Evolutionary conservation across 2,329 filamentous ascomycete species (phyloP).

Genomic region (Pseudogymnoascus sp.): DNA sequence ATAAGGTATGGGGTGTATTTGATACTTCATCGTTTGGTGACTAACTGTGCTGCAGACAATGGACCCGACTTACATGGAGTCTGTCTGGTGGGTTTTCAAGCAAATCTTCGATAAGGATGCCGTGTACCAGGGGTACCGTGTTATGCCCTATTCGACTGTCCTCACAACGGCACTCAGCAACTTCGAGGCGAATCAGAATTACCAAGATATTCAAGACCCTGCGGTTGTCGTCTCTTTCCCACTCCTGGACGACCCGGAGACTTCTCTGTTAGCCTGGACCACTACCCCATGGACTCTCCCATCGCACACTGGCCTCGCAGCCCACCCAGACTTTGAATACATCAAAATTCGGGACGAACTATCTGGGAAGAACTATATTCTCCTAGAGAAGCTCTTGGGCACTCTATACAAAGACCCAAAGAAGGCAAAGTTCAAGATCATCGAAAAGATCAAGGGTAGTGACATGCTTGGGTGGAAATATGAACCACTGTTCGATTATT

Average conservation of each 20-base stretch:
- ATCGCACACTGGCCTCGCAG: constrained; percentile 69
- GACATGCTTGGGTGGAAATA: constrained; percentile 87
- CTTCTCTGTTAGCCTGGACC: constrained; percentile 76
- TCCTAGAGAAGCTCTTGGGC: constrained; percentile 71
- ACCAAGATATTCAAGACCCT: constrained; percentile 86
- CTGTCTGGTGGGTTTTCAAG: constrained; percentile 95
- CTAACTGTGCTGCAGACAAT: constrained; percentile 54
- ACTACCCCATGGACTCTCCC: constrained; percentile 84
- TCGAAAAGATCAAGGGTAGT: constrained; percentile 71
- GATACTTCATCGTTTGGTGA: not conserved
- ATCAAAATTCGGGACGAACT: constrained; percentile 77
- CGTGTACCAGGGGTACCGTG: constrained; percentile 82
- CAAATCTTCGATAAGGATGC: constrained; percentile 81
- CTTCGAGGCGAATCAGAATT: constrained; percentile 91
- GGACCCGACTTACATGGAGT: constrained; percentile 93
- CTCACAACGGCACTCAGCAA: constrained; percentile 85
- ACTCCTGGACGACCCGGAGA: constrained; percentile 66
- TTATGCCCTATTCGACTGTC: constrained; percentile 93
- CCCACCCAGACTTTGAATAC: constrained; percentile 77
- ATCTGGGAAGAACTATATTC: constrained; percentile 74
- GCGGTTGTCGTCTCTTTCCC: constrained; percentile 85
- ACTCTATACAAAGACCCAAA: constrained; percentile 92
- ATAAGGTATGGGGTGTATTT: constrained; percentile 54
- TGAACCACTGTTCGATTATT: constrained; percentile 81
- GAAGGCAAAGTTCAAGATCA: constrained; percentile 83